Base-by-base conservation (phyloP, 2,329 filamentous ascomycete species). In the Mariannaea sp. region DNA sequence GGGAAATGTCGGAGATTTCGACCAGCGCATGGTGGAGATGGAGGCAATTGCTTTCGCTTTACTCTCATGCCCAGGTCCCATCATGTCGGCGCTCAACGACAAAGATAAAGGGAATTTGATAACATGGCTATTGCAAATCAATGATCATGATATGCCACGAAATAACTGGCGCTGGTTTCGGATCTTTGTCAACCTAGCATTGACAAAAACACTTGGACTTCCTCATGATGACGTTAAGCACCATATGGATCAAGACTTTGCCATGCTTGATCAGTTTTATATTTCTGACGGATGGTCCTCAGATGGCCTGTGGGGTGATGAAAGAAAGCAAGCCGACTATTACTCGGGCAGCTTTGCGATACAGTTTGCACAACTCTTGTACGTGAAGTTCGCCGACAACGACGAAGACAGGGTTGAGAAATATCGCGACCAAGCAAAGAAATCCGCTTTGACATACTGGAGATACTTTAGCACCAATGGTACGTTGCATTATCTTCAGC, bases 141-240 rank as follows among this genome's bases (percentile, higher is more conserved):
- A 79, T 30, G 64, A 68, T 0, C 74, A 73, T 53, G 60, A 67
- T 1, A 76, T 80, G 64, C 77, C 77, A 0, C 55, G 65, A 12
- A 78, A 73, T 9, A 80, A 80, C 53, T 80, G 78, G 77, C 70
- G 73, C 1, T 80, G 77, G 77, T 80, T 80, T 53, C 72, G 77
- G 1, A 70, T 80, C 1, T 74, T 80, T 60, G 72, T 70, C 1
- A 80, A 80, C 42, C 60, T 80, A 1, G 77, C 76, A 0, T 62
- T 80, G 0, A 59, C 71, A 5, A 74, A 73, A 30, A 65, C 71
- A 0, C 74, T 73, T 22, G 73, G 73, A 4, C 67, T 74, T 4
- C 62, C 71, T 0, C 55, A 65, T 7, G 64, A 64, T 0, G 60
- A 71, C 6, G 54, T 78, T 0, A 60, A 68, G n/a, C 54, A 58